Conservation (phyloP, 2,329 filamentous ascomycete genomes). For the Hypoxylon sp. region DNA sequence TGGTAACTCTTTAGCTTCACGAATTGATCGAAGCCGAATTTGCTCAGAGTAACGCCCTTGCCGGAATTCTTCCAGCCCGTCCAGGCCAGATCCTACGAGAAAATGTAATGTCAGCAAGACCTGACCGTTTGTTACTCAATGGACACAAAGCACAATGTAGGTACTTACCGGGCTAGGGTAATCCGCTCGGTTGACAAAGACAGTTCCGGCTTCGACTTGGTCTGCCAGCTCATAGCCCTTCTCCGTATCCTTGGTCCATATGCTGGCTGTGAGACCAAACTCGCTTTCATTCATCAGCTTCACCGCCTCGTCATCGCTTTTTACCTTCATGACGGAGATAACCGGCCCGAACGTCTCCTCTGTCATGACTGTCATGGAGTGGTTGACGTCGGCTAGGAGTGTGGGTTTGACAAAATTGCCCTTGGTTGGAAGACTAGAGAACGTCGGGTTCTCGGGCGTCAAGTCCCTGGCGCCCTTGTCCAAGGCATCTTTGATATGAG, state of each 20-base stretch:
- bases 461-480: constrained; percentile 84
- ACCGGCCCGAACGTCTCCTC: constrained; percentile 96
- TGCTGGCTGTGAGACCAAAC: constrained; percentile 93
- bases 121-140: constrained; percentile 17
- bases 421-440: constrained; percentile 75
- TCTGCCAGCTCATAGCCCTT: constrained; percentile 82
- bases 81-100: constrained; percentile 85
- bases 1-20: constrained; percentile 97
- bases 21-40: constrained; percentile 94
- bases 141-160: constrained; percentile 13
- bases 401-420: constrained; percentile 93
- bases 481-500: constrained; percentile 85
- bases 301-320: constrained; percentile 82
- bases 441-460: constrained; percentile 85
- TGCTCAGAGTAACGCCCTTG: constrained; percentile 88
- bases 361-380: constrained; percentile 88
- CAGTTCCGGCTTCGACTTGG: constrained; percentile 89
- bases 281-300: constrained; percentile 93
- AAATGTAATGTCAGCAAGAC: constrained; percentile 41
- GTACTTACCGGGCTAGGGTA: constrained; percentile 86
- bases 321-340: constrained; percentile 89
- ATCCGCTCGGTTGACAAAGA: constrained; percentile 95
- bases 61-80: constrained; percentile 98
- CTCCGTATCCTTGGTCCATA: constrained; percentile 91
- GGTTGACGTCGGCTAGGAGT: constrained; percentile 81